A percentile compares a stretch with the other conserved stretches of the same genome.
Evolutionary conservation across 2,329 filamentous ascomycete species (phyloP).

Genomic region (Colletotrichum destructivum): DNA sequence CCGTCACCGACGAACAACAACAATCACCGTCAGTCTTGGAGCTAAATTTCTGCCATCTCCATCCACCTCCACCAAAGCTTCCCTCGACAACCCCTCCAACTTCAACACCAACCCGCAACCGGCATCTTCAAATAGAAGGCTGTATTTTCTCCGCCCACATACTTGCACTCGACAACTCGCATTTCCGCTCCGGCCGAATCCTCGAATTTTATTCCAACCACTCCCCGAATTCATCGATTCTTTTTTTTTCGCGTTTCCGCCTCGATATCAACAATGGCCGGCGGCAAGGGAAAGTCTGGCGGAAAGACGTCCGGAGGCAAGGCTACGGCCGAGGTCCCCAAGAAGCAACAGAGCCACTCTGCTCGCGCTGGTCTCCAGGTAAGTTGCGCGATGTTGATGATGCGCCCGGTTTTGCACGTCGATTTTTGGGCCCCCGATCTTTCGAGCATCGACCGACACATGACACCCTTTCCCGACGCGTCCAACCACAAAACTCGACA

Average conservation of each 20-base stretch:
- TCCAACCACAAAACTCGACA: slow-evolving; percentile 15
- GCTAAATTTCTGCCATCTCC: slow-evolving; percentile 43
- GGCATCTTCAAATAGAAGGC: slow-evolving; percentile 22
- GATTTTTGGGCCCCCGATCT: slow-evolving; percentile 25
- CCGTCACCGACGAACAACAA: slow-evolving; percentile 42
- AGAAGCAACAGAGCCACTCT: slow-evolving; percentile 96
- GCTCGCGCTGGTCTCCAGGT: slow-evolving; percentile 96
- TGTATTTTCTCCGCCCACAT: slow-evolving; percentile 4
- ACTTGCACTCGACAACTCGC: slow-evolving; percentile 35
- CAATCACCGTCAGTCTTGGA: slow-evolving; percentile 38
- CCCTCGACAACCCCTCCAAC: slow-evolving; percentile 40
- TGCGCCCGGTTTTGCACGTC: slow-evolving; percentile 42
- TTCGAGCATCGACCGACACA: slow-evolving; percentile 40
- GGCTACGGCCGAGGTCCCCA: slow-evolving; percentile 74
- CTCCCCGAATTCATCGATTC: slow-evolving; percentile 4
- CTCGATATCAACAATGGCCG: slow-evolving; percentile 70
- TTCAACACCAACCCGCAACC: slow-evolving; percentile 31
- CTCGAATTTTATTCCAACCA: slow-evolving; percentile 18
- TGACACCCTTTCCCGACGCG: slow-evolving; percentile 40
- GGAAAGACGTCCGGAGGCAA: slow-evolving; percentile 91
- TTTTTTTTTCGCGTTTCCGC: slow-evolving; percentile 25
- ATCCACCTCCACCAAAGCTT: slow-evolving; percentile 43
- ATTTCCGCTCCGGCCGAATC: slow-evolving; percentile 32
- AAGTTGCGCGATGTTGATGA: slow-evolving; percentile 58
- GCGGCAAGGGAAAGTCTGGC: slow-evolving; percentile 95